Conservation (phyloP, 2,329 filamentous ascomycete species). For the Fusarium azukiicola region DNA sequence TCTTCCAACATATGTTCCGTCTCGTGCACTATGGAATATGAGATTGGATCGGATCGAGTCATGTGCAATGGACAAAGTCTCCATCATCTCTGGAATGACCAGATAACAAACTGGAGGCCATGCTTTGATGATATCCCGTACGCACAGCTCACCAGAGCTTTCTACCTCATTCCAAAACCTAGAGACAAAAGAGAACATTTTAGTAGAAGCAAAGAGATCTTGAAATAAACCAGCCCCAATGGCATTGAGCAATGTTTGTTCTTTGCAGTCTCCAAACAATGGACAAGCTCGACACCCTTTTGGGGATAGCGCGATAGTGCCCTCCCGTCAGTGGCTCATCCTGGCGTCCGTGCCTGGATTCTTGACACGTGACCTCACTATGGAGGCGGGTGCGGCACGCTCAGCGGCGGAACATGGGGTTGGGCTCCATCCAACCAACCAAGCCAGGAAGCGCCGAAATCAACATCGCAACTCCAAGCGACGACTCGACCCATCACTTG, state of each 20-base stretch:
- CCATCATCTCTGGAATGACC: not conserved
- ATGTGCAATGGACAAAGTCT: not conserved
- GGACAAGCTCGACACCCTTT: not conserved
- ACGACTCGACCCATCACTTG: slow-evolving; percentile 47
- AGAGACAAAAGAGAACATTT: no score
- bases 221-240: not conserved
- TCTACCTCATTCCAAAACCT: no score
- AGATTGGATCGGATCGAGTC: not conserved
- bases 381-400: slow-evolving; percentile 18
- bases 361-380: slow-evolving; percentile 12
- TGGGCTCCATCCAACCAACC: slow-evolving; percentile 44
- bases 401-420: slow-evolving; percentile 33
- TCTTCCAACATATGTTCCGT: no score
- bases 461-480: slow-evolving; percentile 52
- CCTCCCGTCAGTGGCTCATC: slow-evolving; percentile 23
- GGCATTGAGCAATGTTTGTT: not conserved
- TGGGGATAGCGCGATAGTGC: slow-evolving; percentile 8
- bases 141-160: not conserved
- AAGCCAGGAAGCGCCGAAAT: slow-evolving; percentile 49
- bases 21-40: no score
- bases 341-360: slow-evolving; percentile 13
- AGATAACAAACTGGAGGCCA: not conserved
- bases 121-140: not conserved
- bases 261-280: no score
- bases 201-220: no score